phyloP scores from a whole-genome alignment of 163 green algal species.

The Chloromonas sp. region DNA sequence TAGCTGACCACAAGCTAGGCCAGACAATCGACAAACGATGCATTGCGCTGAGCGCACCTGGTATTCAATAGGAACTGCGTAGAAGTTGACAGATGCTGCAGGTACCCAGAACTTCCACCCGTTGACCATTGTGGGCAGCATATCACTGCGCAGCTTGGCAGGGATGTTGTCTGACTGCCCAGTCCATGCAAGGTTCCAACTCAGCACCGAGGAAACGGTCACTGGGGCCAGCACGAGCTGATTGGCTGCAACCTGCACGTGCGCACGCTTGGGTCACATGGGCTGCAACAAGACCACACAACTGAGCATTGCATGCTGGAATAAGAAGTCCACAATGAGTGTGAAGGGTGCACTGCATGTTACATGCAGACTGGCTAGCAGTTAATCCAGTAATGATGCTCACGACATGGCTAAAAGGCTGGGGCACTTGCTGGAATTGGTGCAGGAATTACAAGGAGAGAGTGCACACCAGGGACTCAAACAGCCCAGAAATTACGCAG shows the following conservation, averaged over 20 bases:
- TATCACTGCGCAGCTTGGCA: slow-evolving; percentile 20
- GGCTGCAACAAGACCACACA: too few relatives aligned
- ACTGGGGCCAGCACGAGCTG: slow-evolving; percentile 69
- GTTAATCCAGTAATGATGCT: too few relatives aligned
- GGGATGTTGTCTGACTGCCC: slow-evolving; percentile 21
- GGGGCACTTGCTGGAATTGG: too few relatives aligned
- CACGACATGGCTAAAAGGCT: too few relatives aligned
- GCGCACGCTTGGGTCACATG: not conserved
- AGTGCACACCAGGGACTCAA: too few relatives aligned
- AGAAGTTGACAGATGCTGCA: slow-evolving; percentile 79
- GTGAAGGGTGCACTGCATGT: too few relatives aligned
- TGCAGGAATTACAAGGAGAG: too few relatives aligned
- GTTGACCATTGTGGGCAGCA: slow-evolving; percentile 20
- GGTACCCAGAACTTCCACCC: slow-evolving; percentile 91
- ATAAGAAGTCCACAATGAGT: too few relatives aligned
- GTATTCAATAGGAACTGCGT: slow-evolving; percentile 58
- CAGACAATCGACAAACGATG: not conserved
- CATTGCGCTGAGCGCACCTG: slow-evolving; percentile 21
- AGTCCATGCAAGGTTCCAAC: slow-evolving; percentile 61
- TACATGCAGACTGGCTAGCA: too few relatives aligned
- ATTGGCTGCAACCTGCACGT: slow-evolving; percentile 31
- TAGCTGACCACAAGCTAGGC: not conserved
- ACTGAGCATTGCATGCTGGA: too few relatives aligned
- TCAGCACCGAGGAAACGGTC: slow-evolving; percentile 58
- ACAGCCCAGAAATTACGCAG: too few relatives aligned